Evolutionary conservation across 345 rosid genomes (phyloP).

Genomic region (Odontarrhena argentea): DNA sequence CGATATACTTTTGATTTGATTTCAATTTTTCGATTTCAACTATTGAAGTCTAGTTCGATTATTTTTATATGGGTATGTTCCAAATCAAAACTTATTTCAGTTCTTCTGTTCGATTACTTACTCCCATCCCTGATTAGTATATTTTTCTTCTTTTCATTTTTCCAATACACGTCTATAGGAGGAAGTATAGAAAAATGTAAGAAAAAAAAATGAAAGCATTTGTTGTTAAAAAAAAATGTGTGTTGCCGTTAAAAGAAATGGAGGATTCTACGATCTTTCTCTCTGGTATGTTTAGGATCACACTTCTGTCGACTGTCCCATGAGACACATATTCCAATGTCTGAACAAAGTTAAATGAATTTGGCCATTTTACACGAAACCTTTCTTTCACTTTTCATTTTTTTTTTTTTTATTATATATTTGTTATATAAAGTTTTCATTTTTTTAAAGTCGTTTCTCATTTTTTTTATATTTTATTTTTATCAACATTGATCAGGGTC

Average conservation of each 20-base stretch:
- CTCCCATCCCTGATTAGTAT: no score
- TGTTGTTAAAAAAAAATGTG: not conserved
- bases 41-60: no score
- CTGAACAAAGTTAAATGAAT: conserved; percentile 14
- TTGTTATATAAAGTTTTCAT: not conserved
- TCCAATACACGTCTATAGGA: no score
- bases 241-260: conserved; percentile 22
- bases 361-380: conserved; percentile 17
- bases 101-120: no score
- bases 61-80: no score
- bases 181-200: not conserved
- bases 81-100: no score
- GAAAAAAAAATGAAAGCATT: not conserved
- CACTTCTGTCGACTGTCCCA: conserved; percentile 31
- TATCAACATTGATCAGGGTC: not conserved
- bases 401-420: not conserved
- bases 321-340: conserved; percentile 27
- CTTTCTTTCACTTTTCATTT: not conserved
- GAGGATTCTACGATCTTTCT: conserved; percentile 23
- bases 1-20: no score
- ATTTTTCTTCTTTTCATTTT: no score
- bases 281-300: conserved; percentile 31
- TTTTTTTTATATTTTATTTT: not conserved
- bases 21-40: no score
- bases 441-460: not conserved